Evolutionary conservation across 306 rosid species (phyloP), one percentile per base, ranked within the genome.

Genomic region (Arachis hypogaea): DNA sequence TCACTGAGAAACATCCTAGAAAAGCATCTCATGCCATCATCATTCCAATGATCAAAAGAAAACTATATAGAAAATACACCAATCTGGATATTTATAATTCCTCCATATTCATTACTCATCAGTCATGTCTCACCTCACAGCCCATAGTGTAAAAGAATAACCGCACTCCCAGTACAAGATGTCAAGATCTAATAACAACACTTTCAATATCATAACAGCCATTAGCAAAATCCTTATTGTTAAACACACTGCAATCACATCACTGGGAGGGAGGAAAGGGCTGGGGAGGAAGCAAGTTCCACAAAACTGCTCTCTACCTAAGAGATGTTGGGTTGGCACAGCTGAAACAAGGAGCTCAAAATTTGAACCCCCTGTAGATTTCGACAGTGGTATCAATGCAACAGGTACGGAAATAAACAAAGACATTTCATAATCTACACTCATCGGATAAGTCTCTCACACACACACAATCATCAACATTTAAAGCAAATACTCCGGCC

Each of bases 111-210:
- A 58, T 10, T 1, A 29, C 29, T 29, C 18, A 33, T 33, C 38
- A 33, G 38, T 33, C 38, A 33, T 33, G 40, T 12, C 3, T 18
- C 49, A 45, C 47, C 56, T 36, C 9, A 18, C 59, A 30, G 9
- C 14, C 44, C 6, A 62, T 18, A 69, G 38, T 54, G 7, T 4
- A 62, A 42, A 12, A 70, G 61, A 56, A 44, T 59, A 63, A 63
- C 55, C 44, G 44, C 66, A 62, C 60, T 36, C 36, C n/a, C 66
- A 69, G 33, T 36, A 43, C 60, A 81, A 58, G 61, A 60, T 60
- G 67, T 7, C 60, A 81, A 58, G 61, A 60, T 60, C 72, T 7
- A 51, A 54, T 36, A 43, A 77, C 55, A 58, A 55, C n/a, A 63
- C 10, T 22, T 36, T 36, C 72, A 71, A 46, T 41, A 67, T 57